Percentiles rank a stretch among this genome's conserved stretches.
Conservation (phyloP, 2,329 filamentous ascomycete genomes). For the Trichophyton rubrum region DNA sequence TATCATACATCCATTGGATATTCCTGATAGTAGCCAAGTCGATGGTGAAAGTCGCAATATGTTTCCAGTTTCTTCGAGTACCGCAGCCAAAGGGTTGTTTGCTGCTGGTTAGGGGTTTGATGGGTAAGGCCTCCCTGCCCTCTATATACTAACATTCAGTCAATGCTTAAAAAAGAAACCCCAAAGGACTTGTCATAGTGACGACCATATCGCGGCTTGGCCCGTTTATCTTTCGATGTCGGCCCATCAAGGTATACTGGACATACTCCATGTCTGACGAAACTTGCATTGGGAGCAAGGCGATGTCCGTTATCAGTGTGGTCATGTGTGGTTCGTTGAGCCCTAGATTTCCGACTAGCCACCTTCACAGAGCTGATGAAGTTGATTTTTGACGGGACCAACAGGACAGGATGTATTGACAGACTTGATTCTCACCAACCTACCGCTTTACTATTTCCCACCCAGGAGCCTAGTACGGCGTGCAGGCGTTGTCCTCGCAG, state of each 20-base stretch:
- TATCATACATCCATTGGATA: slow-evolving; percentile 37
- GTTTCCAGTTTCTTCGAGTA: slow-evolving; percentile 35
- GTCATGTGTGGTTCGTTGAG: background rate
- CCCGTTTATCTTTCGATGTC: slow-evolving; percentile 39
- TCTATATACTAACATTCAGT: background rate
- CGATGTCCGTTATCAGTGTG: background rate
- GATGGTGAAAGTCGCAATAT: slow-evolving; percentile 38
- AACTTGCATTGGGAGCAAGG: background rate
- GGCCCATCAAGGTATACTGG: slow-evolving; percentile 37
- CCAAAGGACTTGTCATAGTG: background rate
- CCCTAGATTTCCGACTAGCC: background rate
- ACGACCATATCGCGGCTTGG: slow-evolving; percentile 24
- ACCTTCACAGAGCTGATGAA: background rate
- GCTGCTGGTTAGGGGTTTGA: slow-evolving; percentile 31
- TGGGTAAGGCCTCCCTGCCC: slow-evolving; percentile 23
- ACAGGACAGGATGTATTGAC: slow-evolving; percentile 1
- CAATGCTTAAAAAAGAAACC: background rate
- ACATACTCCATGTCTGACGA: slow-evolving; percentile 20
- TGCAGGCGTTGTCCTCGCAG: slow-evolving; percentile 30
- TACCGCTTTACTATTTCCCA: slow-evolving; percentile 4
- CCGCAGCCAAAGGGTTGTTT: slow-evolving; percentile 30
- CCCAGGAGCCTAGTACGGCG: slow-evolving; percentile 15
- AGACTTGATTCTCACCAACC: background rate
- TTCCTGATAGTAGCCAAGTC: slow-evolving; percentile 35
- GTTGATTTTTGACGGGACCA: background rate